phyloP scores from a whole-genome alignment of 2,329 filamentous ascomycete genomes.

The Xylariales sp. region DNA sequence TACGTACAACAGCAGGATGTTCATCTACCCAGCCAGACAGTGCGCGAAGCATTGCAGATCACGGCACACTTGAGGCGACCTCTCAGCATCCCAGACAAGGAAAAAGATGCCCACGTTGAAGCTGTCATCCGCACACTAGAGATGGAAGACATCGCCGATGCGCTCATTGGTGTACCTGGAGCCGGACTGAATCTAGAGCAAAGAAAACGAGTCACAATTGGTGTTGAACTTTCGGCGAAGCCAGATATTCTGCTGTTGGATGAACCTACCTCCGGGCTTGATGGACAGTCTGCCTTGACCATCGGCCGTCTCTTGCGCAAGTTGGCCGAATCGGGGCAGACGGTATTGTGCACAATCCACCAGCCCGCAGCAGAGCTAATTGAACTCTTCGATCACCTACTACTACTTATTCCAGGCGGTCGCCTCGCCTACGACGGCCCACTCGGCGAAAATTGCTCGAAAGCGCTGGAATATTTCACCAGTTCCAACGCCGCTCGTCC shows the following conservation, averaged over 20 bases:
- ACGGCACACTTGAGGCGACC: too few relatives aligned
- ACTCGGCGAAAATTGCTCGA: slow-evolving; percentile 45
- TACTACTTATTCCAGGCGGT: slow-evolving; percentile 65
- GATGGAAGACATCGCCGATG: slow-evolving; percentile 31
- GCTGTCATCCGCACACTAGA: slow-evolving; percentile 24
- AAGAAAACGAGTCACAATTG: slow-evolving; percentile 74
- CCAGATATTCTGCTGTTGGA: slow-evolving; percentile 74
- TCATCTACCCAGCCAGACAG: too few relatives aligned
- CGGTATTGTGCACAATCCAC: slow-evolving; percentile 58
- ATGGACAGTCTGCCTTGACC: slow-evolving; percentile 78
- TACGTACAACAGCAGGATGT: too few relatives aligned
- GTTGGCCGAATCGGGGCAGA: slow-evolving; percentile 59
- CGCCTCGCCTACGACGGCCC: slow-evolving; percentile 63
- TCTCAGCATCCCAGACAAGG: too few relatives aligned
- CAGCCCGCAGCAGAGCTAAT: slow-evolving; percentile 57
- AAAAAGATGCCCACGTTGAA: too few relatives aligned
- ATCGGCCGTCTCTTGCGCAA: slow-evolving; percentile 77
- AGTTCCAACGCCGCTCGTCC: slow-evolving; percentile 57
- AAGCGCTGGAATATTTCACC: slow-evolving; percentile 64
- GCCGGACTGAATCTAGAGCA: slow-evolving; percentile 54
- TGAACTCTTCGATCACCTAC: slow-evolving; percentile 62
- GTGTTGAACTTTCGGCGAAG: slow-evolving; percentile 78
- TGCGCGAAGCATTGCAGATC: too few relatives aligned
- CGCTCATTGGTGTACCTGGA: slow-evolving; percentile 13
- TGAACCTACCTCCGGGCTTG: slow-evolving; percentile 79